phyloP scores from a whole-genome alignment of 2,329 filamentous ascomycete species.

The Tolypocladium tropicale region DNA sequence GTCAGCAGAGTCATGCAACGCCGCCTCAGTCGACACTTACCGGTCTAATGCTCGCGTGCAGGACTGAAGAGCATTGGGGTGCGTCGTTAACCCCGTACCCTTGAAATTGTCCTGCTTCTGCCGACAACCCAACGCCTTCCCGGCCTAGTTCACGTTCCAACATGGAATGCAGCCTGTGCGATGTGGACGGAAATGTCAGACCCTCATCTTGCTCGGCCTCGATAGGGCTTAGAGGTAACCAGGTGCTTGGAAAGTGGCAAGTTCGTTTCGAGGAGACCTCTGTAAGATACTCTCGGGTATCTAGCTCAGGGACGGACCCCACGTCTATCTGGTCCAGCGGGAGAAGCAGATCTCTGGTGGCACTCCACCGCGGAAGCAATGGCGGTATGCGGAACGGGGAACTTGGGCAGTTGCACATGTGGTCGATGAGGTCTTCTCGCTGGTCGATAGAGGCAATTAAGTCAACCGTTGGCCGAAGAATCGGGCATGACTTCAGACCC shows the following conservation, averaged over 20 bases:
- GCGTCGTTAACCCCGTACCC: background rate
- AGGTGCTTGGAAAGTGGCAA: conserved; percentile 13
- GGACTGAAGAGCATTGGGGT: background rate
- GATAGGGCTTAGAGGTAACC: conserved; percentile 18
- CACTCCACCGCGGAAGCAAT: background rate
- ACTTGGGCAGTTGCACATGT: background rate
- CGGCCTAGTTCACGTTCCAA: conserved; percentile 15
- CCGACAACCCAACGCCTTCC: conserved; percentile 7
- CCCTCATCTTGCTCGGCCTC: conserved; percentile 15
- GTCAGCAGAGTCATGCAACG: background rate
- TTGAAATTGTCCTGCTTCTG: background rate
- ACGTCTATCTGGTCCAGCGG: conserved; percentile 14
- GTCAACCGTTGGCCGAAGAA: conserved; percentile 8
- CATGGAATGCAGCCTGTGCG: conserved; percentile 11
- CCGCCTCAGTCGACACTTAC: background rate
- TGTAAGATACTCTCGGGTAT: conserved; percentile 11
- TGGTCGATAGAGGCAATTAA: conserved; percentile 2
- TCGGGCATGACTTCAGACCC: conserved; percentile 6
- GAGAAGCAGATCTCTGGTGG: conserved; percentile 6
- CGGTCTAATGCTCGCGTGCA: background rate
- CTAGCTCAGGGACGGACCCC: conserved; percentile 9
- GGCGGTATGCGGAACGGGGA: background rate
- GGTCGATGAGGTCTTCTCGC: background rate
- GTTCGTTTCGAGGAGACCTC: conserved; percentile 8
- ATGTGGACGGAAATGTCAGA: conserved; percentile 12